A percentile compares a stretch with the other conserved stretches of the same genome.
phyloP scores from a whole-genome alignment of 345 rosid species.

The Salix suchowensis region DNA sequence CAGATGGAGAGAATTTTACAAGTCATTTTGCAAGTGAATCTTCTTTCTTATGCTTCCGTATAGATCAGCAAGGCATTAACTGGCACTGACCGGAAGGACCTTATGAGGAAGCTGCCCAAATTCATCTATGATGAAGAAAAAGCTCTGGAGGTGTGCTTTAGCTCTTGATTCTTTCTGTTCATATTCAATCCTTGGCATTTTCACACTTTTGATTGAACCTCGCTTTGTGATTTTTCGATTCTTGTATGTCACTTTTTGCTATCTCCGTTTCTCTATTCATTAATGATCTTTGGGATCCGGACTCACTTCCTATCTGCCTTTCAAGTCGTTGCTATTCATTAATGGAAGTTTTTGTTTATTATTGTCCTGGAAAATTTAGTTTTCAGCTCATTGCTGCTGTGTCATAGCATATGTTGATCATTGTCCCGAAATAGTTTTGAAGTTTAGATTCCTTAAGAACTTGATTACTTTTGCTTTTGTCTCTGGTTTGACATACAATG shows the following conservation, averaged over 20 bases:
- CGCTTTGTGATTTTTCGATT: neutral
- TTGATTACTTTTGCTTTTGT: neutral
- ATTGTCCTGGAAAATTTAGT: no score
- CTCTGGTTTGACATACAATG: neutral
- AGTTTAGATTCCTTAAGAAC: neutral
- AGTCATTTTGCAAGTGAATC: conserved; percentile 2
- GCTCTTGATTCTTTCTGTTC: conserved; percentile 1
- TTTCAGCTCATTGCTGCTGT: neutral
- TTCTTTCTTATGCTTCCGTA: conserved; percentile 7
- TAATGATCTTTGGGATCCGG: neutral
- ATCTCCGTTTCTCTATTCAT: neutral
- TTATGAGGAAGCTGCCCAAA: conserved; percentile 90
- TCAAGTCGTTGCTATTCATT: neutral
- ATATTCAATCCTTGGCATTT: conserved; percentile 1
- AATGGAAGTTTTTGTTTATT: neutral
- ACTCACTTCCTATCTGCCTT: neutral
- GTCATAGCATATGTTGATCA: neutral
- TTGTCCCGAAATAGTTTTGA: neutral
- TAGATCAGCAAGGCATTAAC: conserved; percentile 84
- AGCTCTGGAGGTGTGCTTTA: conserved; percentile 68
- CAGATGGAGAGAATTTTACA: neutral
- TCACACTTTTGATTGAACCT: neutral
- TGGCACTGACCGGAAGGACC: conserved; percentile 73
- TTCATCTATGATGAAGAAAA: conserved; percentile 97
- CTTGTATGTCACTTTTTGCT: neutral